A percentile compares a stretch with the other conserved stretches of the same genome.
Conservation (phyloP, 2,329 filamentous ascomycete genomes). For the Bipolaris zeicola region DNA sequence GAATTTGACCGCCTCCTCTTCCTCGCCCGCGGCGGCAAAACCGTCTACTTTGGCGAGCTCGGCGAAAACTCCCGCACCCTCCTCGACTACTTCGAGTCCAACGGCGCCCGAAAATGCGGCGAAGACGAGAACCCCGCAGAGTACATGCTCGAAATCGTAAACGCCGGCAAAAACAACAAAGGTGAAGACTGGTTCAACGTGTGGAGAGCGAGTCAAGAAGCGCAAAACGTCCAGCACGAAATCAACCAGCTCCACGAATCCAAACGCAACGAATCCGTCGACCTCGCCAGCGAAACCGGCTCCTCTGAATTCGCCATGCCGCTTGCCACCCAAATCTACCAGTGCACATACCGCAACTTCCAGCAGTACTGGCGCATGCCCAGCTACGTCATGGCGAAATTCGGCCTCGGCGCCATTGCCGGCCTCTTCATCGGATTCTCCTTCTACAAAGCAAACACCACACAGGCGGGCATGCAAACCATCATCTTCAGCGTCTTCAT, state of each 20-base stretch:
- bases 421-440: conserved; percentile 49
- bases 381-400: conserved; percentile 48
- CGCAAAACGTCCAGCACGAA: conserved; percentile 40
- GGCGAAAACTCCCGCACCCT: conserved; percentile 51
- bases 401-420: conserved; percentile 32
- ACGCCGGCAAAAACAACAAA: conserved; percentile 39
- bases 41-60: conserved; percentile 56
- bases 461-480: conserved; percentile 53
- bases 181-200: conserved; percentile 49
- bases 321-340: conserved; percentile 38
- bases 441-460: conserved; percentile 49
- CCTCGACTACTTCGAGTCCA: conserved; percentile 62
- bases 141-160: conserved; percentile 68
- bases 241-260: conserved; percentile 50
- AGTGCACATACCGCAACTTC: conserved; percentile 51
- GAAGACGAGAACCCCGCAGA: conserved; percentile 74
- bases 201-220: conserved; percentile 42
- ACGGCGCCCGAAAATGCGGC: conserved; percentile 66
- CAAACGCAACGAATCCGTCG: conserved; percentile 29
- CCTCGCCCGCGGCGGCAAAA: conserved; percentile 52
- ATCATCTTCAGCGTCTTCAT: conserved; percentile 59
- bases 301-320: conserved; percentile 54
- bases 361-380: conserved; percentile 56
- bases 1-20: conserved; percentile 54
- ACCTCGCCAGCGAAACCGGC: conserved; percentile 41